Conservation (phyloP, 805 yeast species). For the Wickerhamiella azymoides region DNA sequence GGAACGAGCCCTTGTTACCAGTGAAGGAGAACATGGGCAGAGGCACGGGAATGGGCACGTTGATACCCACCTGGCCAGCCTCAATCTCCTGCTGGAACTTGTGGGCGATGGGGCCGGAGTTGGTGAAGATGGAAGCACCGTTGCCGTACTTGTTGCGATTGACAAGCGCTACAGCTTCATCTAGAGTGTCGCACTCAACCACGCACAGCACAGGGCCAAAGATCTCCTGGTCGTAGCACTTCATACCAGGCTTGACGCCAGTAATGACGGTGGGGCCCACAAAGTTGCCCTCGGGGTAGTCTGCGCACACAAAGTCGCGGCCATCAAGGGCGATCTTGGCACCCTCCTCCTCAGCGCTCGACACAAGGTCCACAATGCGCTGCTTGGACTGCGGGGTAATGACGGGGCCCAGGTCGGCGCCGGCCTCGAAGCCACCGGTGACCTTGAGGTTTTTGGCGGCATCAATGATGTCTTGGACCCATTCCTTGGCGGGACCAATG, state of each 20-base stretch:
- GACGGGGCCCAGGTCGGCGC: slow-evolving; percentile 60
- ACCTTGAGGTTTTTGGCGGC: slow-evolving; percentile 45
- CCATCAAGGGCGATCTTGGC: slow-evolving; percentile 54
- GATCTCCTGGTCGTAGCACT: slow-evolving; percentile 59
- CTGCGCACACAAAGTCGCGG: slow-evolving; percentile 34
- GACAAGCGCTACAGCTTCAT: slow-evolving; percentile 52
- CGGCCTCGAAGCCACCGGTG: slow-evolving; percentile 50
- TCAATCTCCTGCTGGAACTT: slow-evolving; percentile 54
- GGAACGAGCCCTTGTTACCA: slow-evolving; percentile 60
- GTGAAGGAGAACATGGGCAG: slow-evolving; percentile 72
- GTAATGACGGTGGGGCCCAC: slow-evolving; percentile 57
- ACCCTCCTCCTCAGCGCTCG: slow-evolving; percentile 45
- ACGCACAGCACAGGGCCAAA: slow-evolving; percentile 64
- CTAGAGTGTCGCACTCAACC: slow-evolving; percentile 47
- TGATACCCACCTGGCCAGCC: slow-evolving; percentile 65
- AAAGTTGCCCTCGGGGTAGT: slow-evolving; percentile 50
- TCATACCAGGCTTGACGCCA: slow-evolving; percentile 51
- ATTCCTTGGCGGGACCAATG: slow-evolving; percentile 50
- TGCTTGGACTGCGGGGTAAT: slow-evolving; percentile 45
- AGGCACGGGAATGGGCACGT: slow-evolving; percentile 72
- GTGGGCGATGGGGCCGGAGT: slow-evolving; percentile 56
- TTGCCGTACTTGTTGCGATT: slow-evolving; percentile 55
- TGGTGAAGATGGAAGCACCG: slow-evolving; percentile 57
- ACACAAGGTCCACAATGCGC: slow-evolving; percentile 43
- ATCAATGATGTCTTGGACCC: slow-evolving; percentile 46